phyloP scores from a whole-genome alignment of 495 filamentous ascomycete species.

The Trichoderma erinaceum region DNA sequence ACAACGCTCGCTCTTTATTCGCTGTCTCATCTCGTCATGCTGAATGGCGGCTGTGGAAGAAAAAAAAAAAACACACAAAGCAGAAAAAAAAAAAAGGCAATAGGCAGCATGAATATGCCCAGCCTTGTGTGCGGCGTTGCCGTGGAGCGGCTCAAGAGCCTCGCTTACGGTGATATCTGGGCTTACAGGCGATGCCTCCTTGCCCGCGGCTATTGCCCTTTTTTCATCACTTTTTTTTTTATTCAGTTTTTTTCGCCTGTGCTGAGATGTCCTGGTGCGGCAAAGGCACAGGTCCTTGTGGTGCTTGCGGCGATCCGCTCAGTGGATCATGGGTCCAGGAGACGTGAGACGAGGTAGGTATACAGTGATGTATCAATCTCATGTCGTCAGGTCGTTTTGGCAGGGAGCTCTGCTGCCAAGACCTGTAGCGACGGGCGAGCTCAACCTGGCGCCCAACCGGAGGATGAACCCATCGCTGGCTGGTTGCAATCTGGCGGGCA shows the following conservation, averaged over 20 bases:
- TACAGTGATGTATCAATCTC: not conserved
- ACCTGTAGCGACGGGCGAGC: not conserved
- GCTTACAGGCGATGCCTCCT: not conserved
- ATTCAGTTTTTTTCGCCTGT: not conserved
- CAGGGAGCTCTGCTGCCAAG: conserved; percentile 7
- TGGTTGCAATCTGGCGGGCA: not conserved
- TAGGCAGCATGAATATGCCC: not conserved
- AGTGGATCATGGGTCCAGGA: not conserved
- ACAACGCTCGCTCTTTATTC: not conserved
- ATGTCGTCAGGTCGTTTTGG: not conserved
- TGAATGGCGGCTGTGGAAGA: not conserved
- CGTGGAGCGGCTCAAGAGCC: not conserved
- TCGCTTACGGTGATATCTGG: not conserved
- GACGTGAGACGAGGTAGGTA: not conserved
- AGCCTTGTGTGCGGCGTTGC: not conserved
- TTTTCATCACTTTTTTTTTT: not conserved
- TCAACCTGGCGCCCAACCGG: conserved; percentile 7
- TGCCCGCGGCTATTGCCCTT: not conserved
- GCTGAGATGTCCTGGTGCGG: no score
- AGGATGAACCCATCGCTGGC: not conserved
- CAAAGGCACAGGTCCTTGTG: no score
- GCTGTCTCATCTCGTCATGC: not conserved
- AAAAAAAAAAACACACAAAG: not conserved
- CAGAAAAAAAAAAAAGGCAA: no score
- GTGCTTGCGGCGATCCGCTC: not conserved